Conservation (phyloP, 768 basidiomycete species). For the Pleurotus sapidus region DNA sequence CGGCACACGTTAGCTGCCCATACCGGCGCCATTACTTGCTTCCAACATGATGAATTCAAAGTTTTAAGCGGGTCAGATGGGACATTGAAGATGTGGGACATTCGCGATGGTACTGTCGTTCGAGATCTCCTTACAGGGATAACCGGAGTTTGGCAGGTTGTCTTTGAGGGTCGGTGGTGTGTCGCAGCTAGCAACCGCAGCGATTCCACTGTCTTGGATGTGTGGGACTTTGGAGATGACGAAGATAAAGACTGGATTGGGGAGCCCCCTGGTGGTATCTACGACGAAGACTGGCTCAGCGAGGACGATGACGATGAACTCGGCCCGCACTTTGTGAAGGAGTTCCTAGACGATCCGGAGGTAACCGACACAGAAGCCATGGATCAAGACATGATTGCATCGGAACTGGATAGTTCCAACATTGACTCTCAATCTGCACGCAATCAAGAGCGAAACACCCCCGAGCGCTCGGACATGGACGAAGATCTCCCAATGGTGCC, state of each 20-base stretch:
- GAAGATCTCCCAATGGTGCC: slow-evolving; percentile 17
- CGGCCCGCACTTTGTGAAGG: slow-evolving; percentile 19
- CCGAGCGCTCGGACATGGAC: slow-evolving; percentile 14
- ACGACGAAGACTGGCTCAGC: slow-evolving; percentile 65
- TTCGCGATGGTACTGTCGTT: slow-evolving; percentile 80
- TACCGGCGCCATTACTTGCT: slow-evolving; percentile 98
- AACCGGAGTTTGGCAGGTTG: slow-evolving; percentile 96
- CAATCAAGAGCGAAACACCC: slow-evolving; percentile 12
- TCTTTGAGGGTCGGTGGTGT: slow-evolving; percentile 91
- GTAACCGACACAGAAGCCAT: slow-evolving; percentile 66
- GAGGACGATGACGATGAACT: slow-evolving; percentile 46
- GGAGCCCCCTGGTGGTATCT: slow-evolving; percentile 71
- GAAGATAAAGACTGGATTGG: slow-evolving; percentile 80
- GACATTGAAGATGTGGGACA: slow-evolving; percentile 97
- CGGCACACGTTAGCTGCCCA: slow-evolving; percentile 85
- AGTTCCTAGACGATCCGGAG: slow-evolving; percentile 31
- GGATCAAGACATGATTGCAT: slow-evolving; percentile 62
- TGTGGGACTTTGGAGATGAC: slow-evolving; percentile 86
- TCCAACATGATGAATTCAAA: slow-evolving; percentile 98
- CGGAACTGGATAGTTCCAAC: slow-evolving; percentile 29
- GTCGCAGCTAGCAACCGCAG: slow-evolving; percentile 89
- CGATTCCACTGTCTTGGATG: slow-evolving; percentile 77
- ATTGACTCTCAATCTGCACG: slow-evolving; percentile 24
- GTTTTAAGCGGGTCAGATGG: slow-evolving; percentile 95
- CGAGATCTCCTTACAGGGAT: slow-evolving; percentile 89